Conservation (phyloP, 768 basidiomycete genomes). For the Boletus subparvulus region DNA sequence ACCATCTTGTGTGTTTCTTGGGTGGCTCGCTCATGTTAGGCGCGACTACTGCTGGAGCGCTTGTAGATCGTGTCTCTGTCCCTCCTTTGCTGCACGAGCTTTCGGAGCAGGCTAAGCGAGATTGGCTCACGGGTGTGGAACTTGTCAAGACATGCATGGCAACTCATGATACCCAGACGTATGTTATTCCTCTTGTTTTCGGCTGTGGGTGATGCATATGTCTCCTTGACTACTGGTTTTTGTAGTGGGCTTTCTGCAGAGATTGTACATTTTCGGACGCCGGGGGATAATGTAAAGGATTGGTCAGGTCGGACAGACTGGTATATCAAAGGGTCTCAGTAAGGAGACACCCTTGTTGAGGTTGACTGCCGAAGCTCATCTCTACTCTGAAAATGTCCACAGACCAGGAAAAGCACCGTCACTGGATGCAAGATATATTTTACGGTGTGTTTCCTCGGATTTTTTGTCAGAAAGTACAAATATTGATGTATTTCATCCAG, state of each 20-base stretch:
- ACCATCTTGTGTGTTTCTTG: slow-evolving; percentile 94
- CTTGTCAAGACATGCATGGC: slow-evolving; percentile 86
- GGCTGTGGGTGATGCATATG: background rate
- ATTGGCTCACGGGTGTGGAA: slow-evolving; percentile 80
- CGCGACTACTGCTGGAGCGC: slow-evolving; percentile 65
- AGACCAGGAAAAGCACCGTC: slow-evolving; percentile 34
- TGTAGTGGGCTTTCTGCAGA: slow-evolving; percentile 82
- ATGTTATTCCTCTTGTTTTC: slow-evolving; percentile 28
- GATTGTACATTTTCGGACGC: slow-evolving; percentile 80
- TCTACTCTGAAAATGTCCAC: background rate
- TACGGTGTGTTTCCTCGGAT: slow-evolving; percentile 51
- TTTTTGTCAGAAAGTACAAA: background rate
- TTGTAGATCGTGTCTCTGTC: slow-evolving; percentile 53
- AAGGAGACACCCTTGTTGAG: slow-evolving; percentile 16
- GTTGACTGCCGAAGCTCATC: background rate
- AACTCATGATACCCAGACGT: slow-evolving; percentile 84
- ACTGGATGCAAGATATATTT: slow-evolving; percentile 91
- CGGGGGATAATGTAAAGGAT: slow-evolving; percentile 52
- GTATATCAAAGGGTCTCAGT: slow-evolving; percentile 88
- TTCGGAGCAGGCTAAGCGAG: slow-evolving; percentile 60
- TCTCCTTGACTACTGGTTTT: background rate
- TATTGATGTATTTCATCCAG: slow-evolving; percentile 35
- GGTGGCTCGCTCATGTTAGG: slow-evolving; percentile 91
- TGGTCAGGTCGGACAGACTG: slow-evolving; percentile 57
- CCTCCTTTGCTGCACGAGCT: slow-evolving; percentile 68